phyloP scores from a whole-genome alignment of 2,329 filamentous ascomycete species.

The Onygenales sp. region DNA sequence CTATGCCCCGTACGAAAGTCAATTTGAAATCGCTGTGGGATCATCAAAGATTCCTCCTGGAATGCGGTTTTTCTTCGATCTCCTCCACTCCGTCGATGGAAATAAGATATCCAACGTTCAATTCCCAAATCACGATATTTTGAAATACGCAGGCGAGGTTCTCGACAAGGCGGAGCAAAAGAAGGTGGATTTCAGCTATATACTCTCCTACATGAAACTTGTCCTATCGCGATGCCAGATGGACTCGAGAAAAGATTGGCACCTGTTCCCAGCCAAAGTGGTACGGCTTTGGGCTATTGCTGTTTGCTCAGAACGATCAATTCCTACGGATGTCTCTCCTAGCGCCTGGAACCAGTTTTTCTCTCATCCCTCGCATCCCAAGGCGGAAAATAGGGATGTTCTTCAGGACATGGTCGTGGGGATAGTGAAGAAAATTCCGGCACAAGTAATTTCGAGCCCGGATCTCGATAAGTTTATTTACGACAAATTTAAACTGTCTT shows the following conservation, averaged over 20 bases:
- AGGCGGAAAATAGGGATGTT: neutral
- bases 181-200: constrained; percentile 1
- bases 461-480: neutral
- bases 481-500: neutral
- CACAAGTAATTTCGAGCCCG: neutral
- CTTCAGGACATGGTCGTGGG: no score
- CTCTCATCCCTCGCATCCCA: neutral
- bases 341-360: neutral
- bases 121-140: neutral
- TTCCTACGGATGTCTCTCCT: neutral
- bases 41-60: neutral
- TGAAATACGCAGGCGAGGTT: neutral
- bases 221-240: neutral
- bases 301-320: neutral
- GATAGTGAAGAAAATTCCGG: neutral
- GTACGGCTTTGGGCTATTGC: constrained; percentile 4
- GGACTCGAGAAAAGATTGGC: neutral
- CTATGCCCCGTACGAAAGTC: neutral
- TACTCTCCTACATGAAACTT: constrained; percentile 2
- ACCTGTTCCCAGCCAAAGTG: neutral
- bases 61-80: constrained; percentile 4
- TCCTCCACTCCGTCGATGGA: neutral
- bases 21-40: neutral
- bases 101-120: neutral
- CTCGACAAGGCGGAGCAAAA: neutral